These are phyloP conservation scores for Penium margaritaceum DNA, from an alignment of 139 green algal genomes.

Conservation along the genomic window DNA sequence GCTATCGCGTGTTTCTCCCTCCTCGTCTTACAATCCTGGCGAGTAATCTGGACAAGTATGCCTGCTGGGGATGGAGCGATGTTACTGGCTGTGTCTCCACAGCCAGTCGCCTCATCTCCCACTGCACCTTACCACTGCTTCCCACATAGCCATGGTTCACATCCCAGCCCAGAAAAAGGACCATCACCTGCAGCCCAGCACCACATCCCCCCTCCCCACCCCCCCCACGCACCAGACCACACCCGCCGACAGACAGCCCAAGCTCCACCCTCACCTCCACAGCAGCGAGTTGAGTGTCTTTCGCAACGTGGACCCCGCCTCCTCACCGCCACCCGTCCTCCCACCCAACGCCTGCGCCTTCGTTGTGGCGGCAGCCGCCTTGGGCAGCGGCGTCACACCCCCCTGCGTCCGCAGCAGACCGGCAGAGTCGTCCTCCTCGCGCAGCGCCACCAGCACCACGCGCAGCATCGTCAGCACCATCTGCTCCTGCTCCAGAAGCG, in stretches of 20 bases:
- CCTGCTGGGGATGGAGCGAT: no score
- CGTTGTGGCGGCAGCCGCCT: no score
- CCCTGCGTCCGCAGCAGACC: background rate
- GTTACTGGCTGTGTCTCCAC: background rate
- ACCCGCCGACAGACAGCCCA: background rate
- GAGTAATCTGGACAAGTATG: no score
- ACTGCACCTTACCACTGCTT: background rate
- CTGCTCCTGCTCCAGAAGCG: background rate
- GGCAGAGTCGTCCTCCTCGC: background rate
- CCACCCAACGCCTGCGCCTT: no score
- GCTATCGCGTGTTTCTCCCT: no score
- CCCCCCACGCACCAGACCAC: background rate
- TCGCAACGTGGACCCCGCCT: background rate
- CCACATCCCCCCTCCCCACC: background rate
- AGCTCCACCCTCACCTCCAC: slow-evolving; percentile 18
- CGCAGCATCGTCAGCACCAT: background rate
- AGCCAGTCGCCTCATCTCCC: background rate
- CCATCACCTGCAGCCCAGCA: background rate
- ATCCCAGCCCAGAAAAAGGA: background rate
- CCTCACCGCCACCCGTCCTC: background rate
- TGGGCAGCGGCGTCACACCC: background rate
- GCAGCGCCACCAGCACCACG: background rate
- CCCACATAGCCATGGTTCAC: background rate
- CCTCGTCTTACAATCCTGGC: no score
- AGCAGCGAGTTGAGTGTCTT: slow-evolving; percentile 21